These are phyloP conservation scores for Aspergillus saccharolyticus DNA, from an alignment of 495 filamentous ascomycete genomes.

Conservation along the genomic window DNA sequence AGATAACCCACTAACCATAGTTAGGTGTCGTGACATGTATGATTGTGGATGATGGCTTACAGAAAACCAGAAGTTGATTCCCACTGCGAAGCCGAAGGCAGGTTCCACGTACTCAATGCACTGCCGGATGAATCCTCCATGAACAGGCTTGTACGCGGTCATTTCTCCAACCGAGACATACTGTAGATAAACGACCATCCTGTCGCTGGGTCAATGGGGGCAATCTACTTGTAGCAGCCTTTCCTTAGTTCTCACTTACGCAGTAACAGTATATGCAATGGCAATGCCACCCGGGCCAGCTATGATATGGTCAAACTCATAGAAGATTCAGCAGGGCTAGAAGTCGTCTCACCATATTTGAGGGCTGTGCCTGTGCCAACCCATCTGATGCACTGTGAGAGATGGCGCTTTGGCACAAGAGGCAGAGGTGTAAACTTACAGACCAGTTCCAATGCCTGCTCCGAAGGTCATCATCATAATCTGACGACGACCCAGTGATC, in stretches of 20 bases:
- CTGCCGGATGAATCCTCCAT: constrained; percentile 29
- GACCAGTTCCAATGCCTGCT: constrained; percentile 26
- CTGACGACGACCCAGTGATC: constrained; percentile 25
- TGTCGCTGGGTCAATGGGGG: not conserved
- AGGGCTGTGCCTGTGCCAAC: constrained; percentile 25
- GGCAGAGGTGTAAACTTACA: not conserved
- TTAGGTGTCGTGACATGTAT: not conserved
- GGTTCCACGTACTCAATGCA: constrained; percentile 28
- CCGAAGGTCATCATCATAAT: constrained; percentile 36
- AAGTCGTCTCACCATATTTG: constrained; percentile 19
- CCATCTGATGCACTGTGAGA: constrained; percentile 10
- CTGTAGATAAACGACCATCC: constrained; percentile 26
- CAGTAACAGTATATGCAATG: constrained; percentile 25
- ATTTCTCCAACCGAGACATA: constrained; percentile 29
- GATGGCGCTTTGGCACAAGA: not conserved
- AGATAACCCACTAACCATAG: constrained; percentile 25
- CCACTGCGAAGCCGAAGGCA: constrained; percentile 27
- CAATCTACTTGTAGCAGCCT: not conserved
- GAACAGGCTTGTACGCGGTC: constrained; percentile 28
- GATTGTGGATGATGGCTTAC: constrained; percentile 5
- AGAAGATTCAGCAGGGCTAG: not conserved
- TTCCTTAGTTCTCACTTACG: constrained; percentile 11
- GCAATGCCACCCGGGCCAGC: constrained; percentile 27
- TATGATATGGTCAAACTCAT: not conserved
- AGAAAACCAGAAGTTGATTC: constrained; percentile 30